Percentiles rank a stretch among this genome's conserved stretches.
Conservation (phyloP, 192 early-diverging fungal species). For the Kickxella alabastrina region DNA sequence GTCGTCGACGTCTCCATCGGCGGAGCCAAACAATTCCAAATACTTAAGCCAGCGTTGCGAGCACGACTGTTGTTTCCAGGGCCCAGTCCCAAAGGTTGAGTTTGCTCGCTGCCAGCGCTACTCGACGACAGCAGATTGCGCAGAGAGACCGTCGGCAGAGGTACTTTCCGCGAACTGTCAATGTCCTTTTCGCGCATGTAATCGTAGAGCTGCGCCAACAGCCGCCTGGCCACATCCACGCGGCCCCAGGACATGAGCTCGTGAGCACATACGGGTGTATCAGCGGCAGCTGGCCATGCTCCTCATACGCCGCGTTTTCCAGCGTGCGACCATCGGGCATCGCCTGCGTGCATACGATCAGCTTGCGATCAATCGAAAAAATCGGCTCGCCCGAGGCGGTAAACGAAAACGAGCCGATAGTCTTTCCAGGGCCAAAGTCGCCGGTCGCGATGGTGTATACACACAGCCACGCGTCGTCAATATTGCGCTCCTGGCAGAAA, state of each 20-base stretch:
- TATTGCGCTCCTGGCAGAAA: constrained; percentile 47
- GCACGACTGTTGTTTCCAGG: too few relatives aligned
- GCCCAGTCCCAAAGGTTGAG: too few relatives aligned
- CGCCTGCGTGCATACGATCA: constrained; percentile 21
- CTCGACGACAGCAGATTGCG: constrained; percentile 15
- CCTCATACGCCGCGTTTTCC: constrained; percentile 32
- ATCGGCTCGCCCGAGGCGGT: constrained; percentile 42
- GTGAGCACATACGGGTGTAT: constrained; percentile 45
- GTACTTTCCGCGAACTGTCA: constrained; percentile 8
- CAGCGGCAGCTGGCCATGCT: constrained; percentile 46
- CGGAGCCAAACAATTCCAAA: too few relatives aligned
- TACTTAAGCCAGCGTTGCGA: too few relatives aligned
- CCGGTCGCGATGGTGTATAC: constrained; percentile 23
- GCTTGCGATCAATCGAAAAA: constrained; percentile 38
- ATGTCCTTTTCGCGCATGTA: constrained; percentile 35
- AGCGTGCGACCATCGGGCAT: constrained; percentile 16
- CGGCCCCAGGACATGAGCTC: constrained; percentile 53
- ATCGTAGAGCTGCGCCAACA: constrained; percentile 40
- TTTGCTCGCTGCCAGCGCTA: not conserved
- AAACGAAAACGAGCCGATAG: constrained; percentile 50
- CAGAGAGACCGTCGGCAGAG: constrained; percentile 31
- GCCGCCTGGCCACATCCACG: constrained; percentile 23
- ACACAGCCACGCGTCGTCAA: constrained; percentile 37
- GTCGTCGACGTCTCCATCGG: too few relatives aligned
- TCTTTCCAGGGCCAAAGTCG: constrained; percentile 32